Conservation (phyloP, 345 rosid genomes). For the Syzygium oleosum region DNA sequence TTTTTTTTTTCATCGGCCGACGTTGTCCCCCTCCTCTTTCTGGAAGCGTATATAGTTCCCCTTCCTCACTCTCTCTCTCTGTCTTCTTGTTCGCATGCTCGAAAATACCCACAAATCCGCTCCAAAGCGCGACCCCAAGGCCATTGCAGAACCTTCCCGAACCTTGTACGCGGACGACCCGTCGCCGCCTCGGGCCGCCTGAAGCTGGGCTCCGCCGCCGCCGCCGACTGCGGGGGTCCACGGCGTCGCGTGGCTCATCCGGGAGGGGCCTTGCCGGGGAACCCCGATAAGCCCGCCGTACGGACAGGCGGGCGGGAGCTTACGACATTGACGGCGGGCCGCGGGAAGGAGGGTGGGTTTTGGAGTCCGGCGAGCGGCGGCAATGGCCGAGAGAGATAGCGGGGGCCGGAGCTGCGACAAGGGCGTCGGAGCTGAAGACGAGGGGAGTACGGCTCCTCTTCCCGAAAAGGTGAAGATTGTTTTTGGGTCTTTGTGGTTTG, state of each 20-base stretch:
- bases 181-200: not conserved
- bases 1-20: not conserved
- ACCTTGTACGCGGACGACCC: not conserved
- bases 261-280: not conserved
- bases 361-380: conserved; percentile 3
- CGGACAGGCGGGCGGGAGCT: not conserved
- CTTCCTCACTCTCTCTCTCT: not conserved
- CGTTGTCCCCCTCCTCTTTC: not conserved
- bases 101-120: not conserved
- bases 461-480: conserved; percentile 61
- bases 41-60: not conserved
- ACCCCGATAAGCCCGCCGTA: not conserved
- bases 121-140: not conserved
- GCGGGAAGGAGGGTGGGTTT: not conserved
- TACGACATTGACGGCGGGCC: not conserved
- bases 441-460: conserved; percentile 78
- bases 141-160: not conserved
- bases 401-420: conserved; percentile 62
- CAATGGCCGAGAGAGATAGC: conserved; percentile 68
- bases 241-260: not conserved
- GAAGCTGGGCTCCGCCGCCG: not conserved
- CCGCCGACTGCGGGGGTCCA: not conserved
- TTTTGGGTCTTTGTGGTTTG: not conserved
- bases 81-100: not conserved
- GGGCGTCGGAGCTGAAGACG: conserved; percentile 64